A percentile compares a stretch with the other conserved stretches of the same genome.
Evolutionary conservation across 768 basidiomycete species (phyloP).

Genomic region (Podaxis sp.): DNA sequence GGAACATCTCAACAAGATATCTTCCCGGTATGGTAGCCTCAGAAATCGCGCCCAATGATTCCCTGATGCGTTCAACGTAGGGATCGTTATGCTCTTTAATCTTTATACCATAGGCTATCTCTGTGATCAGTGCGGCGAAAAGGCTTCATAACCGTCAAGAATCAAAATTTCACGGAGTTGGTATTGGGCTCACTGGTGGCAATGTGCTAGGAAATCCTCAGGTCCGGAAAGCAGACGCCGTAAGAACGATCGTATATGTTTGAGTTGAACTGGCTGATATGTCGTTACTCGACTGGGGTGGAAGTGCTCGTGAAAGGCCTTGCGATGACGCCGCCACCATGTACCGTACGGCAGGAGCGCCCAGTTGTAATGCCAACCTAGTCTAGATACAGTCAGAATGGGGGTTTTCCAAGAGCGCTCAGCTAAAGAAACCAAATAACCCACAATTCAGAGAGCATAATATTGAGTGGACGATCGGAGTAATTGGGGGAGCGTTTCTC

Average conservation of each 20-base stretch:
- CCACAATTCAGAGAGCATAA: neutral
- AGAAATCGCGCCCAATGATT: constrained; percentile 19
- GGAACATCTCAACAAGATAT: neutral
- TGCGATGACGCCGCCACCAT: constrained; percentile 8
- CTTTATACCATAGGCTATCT: constrained; percentile 29
- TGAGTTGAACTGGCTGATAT: constrained; percentile 27
- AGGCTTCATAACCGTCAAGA: constrained; percentile 24
- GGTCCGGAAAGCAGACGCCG: constrained; percentile 19
- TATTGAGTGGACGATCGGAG: constrained; percentile 22
- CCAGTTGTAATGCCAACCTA: constrained; percentile 41
- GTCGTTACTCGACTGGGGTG: neutral
- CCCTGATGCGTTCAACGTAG: neutral
- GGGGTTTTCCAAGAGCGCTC: neutral
- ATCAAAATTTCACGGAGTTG: too few relatives aligned
- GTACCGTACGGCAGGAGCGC: constrained; percentile 19
- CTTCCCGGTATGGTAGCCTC: constrained; percentile 5
- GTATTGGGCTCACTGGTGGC: neutral
- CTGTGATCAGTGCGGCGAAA: constrained; percentile 40
- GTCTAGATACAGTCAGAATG: neutral
- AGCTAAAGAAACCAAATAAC: neutral
- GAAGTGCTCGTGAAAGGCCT: constrained; percentile 6
- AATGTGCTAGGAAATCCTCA: neutral
- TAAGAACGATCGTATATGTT: constrained; percentile 38
- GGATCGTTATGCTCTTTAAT: constrained; percentile 21
- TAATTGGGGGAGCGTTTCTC: constrained; percentile 19